Conservation (phyloP, 129 eudicot species). For the Centaurea solstitialis region DNA sequence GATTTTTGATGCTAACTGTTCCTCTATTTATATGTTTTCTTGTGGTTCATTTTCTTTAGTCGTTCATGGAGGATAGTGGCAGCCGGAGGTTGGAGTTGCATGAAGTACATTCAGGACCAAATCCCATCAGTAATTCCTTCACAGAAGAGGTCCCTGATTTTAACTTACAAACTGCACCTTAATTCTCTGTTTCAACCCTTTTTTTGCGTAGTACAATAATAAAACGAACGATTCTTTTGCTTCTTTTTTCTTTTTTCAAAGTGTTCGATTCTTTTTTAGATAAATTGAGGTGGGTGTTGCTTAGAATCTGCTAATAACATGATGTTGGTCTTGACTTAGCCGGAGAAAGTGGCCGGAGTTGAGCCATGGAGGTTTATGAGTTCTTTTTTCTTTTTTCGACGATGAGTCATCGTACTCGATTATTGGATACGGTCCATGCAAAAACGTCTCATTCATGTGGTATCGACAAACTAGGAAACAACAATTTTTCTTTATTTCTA, state of each 20-base stretch:
- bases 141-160: conserved; percentile 29
- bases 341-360: not conserved
- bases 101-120: conserved; percentile 46
- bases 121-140: conserved; percentile 38
- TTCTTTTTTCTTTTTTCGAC: not conserved
- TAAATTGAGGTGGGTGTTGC: conserved; percentile 18
- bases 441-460: not conserved
- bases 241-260: not conserved
- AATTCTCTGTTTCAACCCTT: conserved; percentile 1
- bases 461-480: conserved; percentile 3
- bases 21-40: not conserved
- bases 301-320: not conserved
- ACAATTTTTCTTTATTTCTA: not conserved
- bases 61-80: conserved; percentile 17
- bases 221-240: conserved; percentile 13
- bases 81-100: conserved; percentile 34
- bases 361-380: not conserved
- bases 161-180: conserved; percentile 29
- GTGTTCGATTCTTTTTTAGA: not conserved
- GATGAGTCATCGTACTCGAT: not conserved
- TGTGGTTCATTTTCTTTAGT: conserved; percentile 6
- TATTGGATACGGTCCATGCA: not conserved
- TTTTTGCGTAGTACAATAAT: conserved; percentile 11
- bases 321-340: not conserved
- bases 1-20: not conserved